A percentile compares a stretch with the other conserved stretches of the same genome.
These are phyloP conservation scores for Diaporthe eres DNA, from an alignment of 2,329 filamentous ascomycete species.

Conservation along the genomic window DNA sequence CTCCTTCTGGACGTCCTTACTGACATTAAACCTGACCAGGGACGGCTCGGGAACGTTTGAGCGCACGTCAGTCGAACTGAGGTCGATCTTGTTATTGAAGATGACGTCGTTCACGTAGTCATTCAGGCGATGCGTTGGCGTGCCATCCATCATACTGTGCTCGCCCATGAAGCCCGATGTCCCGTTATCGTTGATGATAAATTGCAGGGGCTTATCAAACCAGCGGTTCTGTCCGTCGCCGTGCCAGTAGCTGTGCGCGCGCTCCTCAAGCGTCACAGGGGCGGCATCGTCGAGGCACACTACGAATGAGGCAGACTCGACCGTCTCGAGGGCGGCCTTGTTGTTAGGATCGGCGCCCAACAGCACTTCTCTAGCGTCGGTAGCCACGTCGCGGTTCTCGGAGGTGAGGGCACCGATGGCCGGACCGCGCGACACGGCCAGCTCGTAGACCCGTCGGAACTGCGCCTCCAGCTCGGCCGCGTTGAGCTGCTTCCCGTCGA, in stretches of 20 bases:
- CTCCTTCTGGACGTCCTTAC: slow-evolving; percentile 79
- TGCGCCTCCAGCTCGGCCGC: slow-evolving; percentile 90
- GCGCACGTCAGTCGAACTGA: slow-evolving; percentile 82
- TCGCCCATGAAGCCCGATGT: slow-evolving; percentile 98
- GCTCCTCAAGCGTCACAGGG: slow-evolving; percentile 94
- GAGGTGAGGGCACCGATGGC: slow-evolving; percentile 88
- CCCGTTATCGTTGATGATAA: slow-evolving; percentile 98
- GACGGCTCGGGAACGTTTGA: slow-evolving; percentile 87
- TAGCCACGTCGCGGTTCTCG: slow-evolving; percentile 94
- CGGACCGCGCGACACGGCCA: slow-evolving; percentile 73
- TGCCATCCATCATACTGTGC: slow-evolving; percentile 99
- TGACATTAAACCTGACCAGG: slow-evolving; percentile 83
- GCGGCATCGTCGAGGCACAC: slow-evolving; percentile 93
- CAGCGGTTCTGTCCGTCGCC: slow-evolving; percentile 95
- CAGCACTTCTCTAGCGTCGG: slow-evolving; percentile 83
- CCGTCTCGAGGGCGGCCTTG: slow-evolving; percentile 80
- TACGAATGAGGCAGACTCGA: slow-evolving; percentile 91
- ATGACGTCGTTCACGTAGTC: slow-evolving; percentile 94
- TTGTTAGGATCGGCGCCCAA: slow-evolving; percentile 85
- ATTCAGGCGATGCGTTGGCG: slow-evolving; percentile 95
- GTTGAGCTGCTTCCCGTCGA: slow-evolving; percentile 88
- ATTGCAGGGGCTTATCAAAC: slow-evolving; percentile 98
- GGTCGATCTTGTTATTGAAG: slow-evolving; percentile 94
- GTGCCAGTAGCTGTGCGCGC: slow-evolving; percentile 97
- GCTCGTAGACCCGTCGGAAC: slow-evolving; percentile 87